These are phyloP conservation scores for Paecilomyces dactylethromorphus DNA, from an alignment of 2,329 filamentous ascomycete species.

Conservation along the genomic window DNA sequence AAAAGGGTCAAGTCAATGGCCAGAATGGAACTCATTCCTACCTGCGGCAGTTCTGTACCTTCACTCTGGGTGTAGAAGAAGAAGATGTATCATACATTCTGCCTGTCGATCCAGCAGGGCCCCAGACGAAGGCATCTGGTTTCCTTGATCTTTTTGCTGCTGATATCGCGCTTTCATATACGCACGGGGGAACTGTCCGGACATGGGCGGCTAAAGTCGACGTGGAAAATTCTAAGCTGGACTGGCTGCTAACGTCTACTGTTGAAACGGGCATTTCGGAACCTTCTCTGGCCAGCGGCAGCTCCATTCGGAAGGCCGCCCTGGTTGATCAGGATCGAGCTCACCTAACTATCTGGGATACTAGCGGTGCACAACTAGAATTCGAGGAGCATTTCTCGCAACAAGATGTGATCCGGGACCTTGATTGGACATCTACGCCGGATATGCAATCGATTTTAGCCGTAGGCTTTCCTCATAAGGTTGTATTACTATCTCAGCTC, in stretches of 20 bases:
- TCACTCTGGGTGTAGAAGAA: conserved; percentile 54
- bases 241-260: conserved; percentile 76
- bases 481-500: conserved; percentile 76
- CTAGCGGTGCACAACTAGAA: conserved; percentile 72
- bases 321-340: conserved; percentile 69
- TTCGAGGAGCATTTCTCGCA: conserved; percentile 68
- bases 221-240: conserved; percentile 51
- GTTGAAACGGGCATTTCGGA: conserved; percentile 70
- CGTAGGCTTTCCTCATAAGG: conserved; percentile 83
- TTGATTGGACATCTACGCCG: conserved; percentile 91
- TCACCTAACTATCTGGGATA: conserved; percentile 85
- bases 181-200: conserved; percentile 63
- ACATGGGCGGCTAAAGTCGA: conserved; percentile 82
- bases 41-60: conserved; percentile 63
- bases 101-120: conserved; percentile 80
- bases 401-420: conserved; percentile 70
- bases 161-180: conserved; percentile 83
- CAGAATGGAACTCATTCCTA: conserved; percentile 32
- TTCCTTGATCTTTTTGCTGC: conserved; percentile 81
- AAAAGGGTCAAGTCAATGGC: conserved; percentile 15
- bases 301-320: conserved; percentile 78
- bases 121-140: conserved; percentile 61
- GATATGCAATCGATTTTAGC: conserved; percentile 83
- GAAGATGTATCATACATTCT: conserved; percentile 56
- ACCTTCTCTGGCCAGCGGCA: conserved; percentile 74